Evolutionary conservation across 192 early-diverging fungal species (phyloP).

Genomic region (Mortierella alpina): DNA sequence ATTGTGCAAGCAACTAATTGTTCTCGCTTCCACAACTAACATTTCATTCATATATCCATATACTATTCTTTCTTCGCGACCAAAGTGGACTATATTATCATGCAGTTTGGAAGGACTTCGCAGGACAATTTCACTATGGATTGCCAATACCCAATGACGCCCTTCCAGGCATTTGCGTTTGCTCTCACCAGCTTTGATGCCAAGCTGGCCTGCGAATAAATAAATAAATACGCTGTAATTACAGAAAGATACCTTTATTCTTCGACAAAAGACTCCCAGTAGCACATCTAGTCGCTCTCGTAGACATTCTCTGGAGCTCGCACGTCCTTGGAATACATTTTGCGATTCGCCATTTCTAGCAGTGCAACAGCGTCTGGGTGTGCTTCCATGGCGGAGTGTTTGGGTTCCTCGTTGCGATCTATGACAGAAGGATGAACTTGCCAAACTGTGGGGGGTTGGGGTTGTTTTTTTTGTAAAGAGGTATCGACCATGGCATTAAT

Average conservation of each 20-base stretch:
- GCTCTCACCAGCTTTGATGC: constrained; percentile 91
- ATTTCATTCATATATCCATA: neutral
- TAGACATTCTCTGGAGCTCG: constrained; percentile 55
- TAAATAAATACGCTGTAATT: neutral
- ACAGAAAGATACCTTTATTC: neutral
- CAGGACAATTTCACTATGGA: constrained; percentile 90
- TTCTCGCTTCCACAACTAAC: neutral
- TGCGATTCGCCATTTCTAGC: constrained; percentile 77
- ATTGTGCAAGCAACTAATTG: neutral
- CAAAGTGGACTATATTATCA: constrained; percentile 88
- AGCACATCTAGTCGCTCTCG: constrained; percentile 19
- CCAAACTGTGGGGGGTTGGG: constrained; percentile 75
- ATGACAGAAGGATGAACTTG: constrained; percentile 64
- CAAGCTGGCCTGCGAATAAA: constrained; percentile 90
- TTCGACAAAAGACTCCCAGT: neutral
- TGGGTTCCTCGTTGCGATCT: constrained; percentile 55
- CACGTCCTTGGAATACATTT: constrained; percentile 76
- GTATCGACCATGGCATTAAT: neutral
- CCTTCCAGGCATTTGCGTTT: constrained; percentile 89
- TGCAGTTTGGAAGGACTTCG: constrained; percentile 91
- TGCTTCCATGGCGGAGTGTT: constrained; percentile 67
- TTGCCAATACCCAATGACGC: constrained; percentile 90
- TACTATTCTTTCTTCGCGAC: neutral
- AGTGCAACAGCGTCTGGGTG: constrained; percentile 76
- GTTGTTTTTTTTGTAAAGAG: no score